Base-by-base conservation (phyloP, 495 filamentous ascomycete genomes). In the Aspergillus carlsbadensis region DNA sequence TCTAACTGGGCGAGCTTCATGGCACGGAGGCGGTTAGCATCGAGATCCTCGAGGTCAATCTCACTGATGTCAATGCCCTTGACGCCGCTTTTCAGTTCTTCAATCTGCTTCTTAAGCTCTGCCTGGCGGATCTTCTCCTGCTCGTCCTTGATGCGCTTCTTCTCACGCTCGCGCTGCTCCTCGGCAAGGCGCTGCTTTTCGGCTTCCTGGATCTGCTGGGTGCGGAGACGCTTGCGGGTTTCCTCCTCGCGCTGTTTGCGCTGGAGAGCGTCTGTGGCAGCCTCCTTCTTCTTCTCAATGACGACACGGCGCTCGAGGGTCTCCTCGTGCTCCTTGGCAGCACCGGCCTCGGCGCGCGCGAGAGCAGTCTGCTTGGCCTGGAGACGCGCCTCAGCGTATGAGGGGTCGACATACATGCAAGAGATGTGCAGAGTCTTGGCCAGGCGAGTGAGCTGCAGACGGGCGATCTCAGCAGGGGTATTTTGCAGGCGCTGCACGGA, bases 391-490 rank as follows among this genome's bases (percentile, higher is more conserved):
- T 91, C 84, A 62, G 89, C 91, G 77, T 92, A 93, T 3, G 84
- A 81, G 0, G 93, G 88, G 64, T 98, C 95, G 58, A 97, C 91
- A 65, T 97, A 94, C 80, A 91, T 89, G 75, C 90, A 96, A 33
- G 95, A 93, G 37, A 94, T 80, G 74, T 90, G 96, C 6, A 98
- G 83, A 13, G 90, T 87, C 75, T 92, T 96, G 34, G 94, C 88
- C 33, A 98, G 81, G 46, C 94, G 91, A 58, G 88, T 88, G 43
- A 98, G 83, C 75, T 98, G 94, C 37, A 93, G 88, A 58, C 94
- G 90, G 58, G 97, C 92, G 70, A 98, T 98, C 74, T 98, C 95
- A 10, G 94, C 93, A 31, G 94, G 94, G 2, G 94, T 98, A 76
- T 91, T 93, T 77, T 98, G 94, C 53, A 98, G 84, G 54, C 93